Base-by-base conservation (phyloP, 352 stramenopile genomes). In the Globisporangium carolinianum region DNA sequence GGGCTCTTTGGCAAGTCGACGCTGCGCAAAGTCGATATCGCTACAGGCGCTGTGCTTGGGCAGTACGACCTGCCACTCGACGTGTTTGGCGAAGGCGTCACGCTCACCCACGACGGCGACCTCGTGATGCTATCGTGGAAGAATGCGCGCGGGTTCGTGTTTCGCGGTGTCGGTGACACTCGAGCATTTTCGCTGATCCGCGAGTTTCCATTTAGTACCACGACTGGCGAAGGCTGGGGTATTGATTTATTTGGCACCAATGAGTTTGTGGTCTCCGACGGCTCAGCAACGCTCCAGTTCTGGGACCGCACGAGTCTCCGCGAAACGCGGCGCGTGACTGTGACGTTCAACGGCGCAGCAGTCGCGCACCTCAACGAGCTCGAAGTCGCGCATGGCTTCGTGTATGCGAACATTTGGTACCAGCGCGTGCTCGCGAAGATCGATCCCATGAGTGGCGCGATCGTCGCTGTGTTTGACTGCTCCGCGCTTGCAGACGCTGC, bases 381-480 rank as follows among this genome's bases (percentile, higher is more conserved):
- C 17, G 95, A 98, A 68, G 84, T 81, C 49, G 95, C 88, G 47
- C 90, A 96, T 47, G 92, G 92, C 14, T 87, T 87, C 50, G 86
- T 98, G 53, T 95, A 97, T 58, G 94, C 90, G 17, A 98, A 98
- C 73, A 84, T 98, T 58, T 98, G 95, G 95, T 97, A 95, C 69
- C 68, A 94, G 55, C 82, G 94, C 55, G 75, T 89, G 17, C 89
- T 98, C 45, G 69, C 97, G 14, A 96, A 97, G 55, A 97, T 98
- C 51, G 76, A 98, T 72, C 92, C 92, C 15, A 18, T 59, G 1
- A 94, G 75, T 18, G 93, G 93, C 39, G 68, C 65, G 6, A 79
- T 97, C 35, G 75, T 97, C 18, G 84, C 83, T 35, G 88, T 96
- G 65, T 98, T 97, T 69, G 87, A 95, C 60, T 80, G 89, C 55